These are phyloP conservation scores for Phytopythium oedochilum DNA, from an alignment of 352 stramenopile genomes.

Conservation along the genomic window DNA sequence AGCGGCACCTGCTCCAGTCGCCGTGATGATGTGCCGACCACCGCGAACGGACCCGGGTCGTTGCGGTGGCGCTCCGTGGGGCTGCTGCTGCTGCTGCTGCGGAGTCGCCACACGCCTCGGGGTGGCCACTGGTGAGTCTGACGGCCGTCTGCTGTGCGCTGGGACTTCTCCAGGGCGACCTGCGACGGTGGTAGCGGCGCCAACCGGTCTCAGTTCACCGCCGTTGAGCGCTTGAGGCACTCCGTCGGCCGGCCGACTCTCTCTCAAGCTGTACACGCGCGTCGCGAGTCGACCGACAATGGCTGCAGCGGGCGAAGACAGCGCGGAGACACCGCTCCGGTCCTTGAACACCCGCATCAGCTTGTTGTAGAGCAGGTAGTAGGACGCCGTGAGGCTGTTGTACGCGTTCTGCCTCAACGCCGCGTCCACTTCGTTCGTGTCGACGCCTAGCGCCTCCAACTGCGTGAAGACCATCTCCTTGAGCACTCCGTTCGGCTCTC, in stretches of 20 bases:
- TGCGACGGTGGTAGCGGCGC: neutral
- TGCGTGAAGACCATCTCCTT: slow-evolving; percentile 49
- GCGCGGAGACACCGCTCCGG: neutral
- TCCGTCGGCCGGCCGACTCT: neutral
- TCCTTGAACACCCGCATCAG: slow-evolving; percentile 36
- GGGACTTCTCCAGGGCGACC: neutral
- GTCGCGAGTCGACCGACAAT: slow-evolving; percentile 2
- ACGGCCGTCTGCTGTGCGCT: neutral
- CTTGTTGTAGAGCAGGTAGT: slow-evolving; percentile 72
- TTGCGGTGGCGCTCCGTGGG: slow-evolving; percentile 3
- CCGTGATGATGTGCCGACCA: slow-evolving; percentile 42
- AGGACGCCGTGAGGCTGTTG: slow-evolving; percentile 71
- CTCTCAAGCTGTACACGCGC: neutral
- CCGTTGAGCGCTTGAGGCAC: neutral
- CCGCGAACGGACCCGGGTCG: slow-evolving; percentile 41
- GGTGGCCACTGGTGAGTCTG: slow-evolving; percentile 2
- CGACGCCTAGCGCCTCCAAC: slow-evolving; percentile 44
- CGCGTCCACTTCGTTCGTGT: slow-evolving; percentile 27
- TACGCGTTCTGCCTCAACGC: slow-evolving; percentile 44
- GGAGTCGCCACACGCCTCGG: slow-evolving; percentile 4
- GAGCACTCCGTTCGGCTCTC: neutral
- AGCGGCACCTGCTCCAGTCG: slow-evolving; percentile 14
- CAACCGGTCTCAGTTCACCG: neutral
- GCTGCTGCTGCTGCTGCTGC: neutral
- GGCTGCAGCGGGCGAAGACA: slow-evolving; percentile 1